Evolutionary conservation across 1,284 basidiomycete genomes (phyloP), one percentile per base, ranked within the genome.

Genomic region (Kwoniella shivajii): DNA sequence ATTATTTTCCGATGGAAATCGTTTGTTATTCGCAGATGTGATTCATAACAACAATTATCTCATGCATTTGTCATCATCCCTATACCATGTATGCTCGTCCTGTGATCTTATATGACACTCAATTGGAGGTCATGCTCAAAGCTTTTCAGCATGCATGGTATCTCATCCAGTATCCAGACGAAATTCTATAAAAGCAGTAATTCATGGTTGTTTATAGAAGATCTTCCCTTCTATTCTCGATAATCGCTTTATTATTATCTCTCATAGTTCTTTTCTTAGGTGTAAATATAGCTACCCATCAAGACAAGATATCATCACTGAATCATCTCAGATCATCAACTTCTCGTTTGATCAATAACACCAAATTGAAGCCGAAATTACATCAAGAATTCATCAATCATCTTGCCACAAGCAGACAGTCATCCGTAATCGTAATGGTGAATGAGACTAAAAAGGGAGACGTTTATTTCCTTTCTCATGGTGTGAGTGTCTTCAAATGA

Each of bases 381-480:
- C n/a, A 36, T n/a, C n/a, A 10, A 10, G 10, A 10, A 36, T 36
- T 36, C 34, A n/a, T 36, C n/a, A n/a, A n/a, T n/a, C n/a, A n/a
- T n/a, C n/a, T n/a, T n/a, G n/a, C n/a, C n/a, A n/a, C n/a, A n/a
- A n/a, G n/a, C n/a, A 14, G 26, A 44, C 10, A 11, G 13, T 5
- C 36, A 36, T 37, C 36, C 2, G 3, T 24, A 18, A 0, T 37
- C 20, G 33, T n/a, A 30, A 52, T 44, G 50, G 50, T 52, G 20
- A 43, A 52, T 33, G 22, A 37, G 7, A 5, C 31, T 31, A 55
- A 31, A n/a, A 47, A 61, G 33, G 74, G 70, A n/a, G 62, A 71
- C 38, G 73, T 74, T 3, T 76, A 73, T 57, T 76, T 76, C 53
- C 53, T 76, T 26, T 76, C 74, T 6, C 74, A 76, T 57, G 74